Conservation (phyloP, 352 stramenopile genomes). For the Phytophthora multivora region DNA sequence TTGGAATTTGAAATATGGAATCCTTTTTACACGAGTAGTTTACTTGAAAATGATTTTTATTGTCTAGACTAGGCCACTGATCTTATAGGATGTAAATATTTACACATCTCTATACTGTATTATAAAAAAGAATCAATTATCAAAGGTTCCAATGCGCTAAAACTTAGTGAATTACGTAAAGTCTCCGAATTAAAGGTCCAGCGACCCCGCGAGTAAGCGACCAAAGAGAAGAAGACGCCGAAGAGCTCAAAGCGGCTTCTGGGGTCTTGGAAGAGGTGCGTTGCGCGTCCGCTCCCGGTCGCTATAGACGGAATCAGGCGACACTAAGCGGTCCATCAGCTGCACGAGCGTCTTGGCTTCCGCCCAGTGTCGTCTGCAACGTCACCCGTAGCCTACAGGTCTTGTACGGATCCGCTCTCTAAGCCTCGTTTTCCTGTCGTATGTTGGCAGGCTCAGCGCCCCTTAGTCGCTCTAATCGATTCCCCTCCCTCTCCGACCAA, state of each 20-base stretch:
- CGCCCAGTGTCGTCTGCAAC: constrained; percentile 1
- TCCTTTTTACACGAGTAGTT: not conserved
- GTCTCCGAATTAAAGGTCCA: constrained; percentile 6
- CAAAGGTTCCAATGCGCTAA: constrained; percentile 6
- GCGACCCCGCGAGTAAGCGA: constrained; percentile 21
- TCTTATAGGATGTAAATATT: no score
- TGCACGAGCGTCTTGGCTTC: constrained; percentile 7
- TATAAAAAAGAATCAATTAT: no score
- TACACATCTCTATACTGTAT: no score
- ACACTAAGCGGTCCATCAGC: not conserved
- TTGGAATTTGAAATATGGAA: not conserved
- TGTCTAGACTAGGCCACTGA: no score
- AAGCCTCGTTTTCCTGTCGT: constrained; percentile 25
- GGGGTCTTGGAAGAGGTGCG: constrained; percentile 38
- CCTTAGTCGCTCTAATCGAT: constrained; percentile 4
- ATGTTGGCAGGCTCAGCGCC: constrained; percentile 22
- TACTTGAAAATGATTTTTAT: not conserved
- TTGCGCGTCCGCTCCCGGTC: constrained; percentile 17
- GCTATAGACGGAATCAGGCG: constrained; percentile 1
- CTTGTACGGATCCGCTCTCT: constrained; percentile 3
- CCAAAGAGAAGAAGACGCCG: constrained; percentile 35
- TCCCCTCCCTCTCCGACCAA: not conserved
- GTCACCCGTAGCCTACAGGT: not conserved
- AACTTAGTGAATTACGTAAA: constrained; percentile 9
- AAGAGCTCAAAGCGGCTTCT: constrained; percentile 40